phyloP scores from a whole-genome alignment of 345 rosid species.

The Citropsis articulata region DNA sequence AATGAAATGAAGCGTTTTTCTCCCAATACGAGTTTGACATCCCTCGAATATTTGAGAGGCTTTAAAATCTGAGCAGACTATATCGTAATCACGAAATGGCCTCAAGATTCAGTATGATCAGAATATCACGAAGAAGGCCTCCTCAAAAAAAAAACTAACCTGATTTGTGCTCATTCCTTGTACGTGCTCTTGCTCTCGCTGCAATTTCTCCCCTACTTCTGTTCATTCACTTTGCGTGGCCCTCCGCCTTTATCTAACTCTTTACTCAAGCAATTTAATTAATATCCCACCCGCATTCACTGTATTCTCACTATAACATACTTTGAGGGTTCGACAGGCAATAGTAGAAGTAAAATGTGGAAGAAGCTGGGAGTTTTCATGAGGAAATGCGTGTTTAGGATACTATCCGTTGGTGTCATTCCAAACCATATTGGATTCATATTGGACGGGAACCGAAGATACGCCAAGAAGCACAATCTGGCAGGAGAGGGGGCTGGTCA shows the following conservation, averaged over 20 bases:
- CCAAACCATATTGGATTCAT: slow-evolving; percentile 65
- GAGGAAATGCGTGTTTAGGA: slow-evolving; percentile 42
- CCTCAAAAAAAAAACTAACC: no score
- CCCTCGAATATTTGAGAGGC: no score
- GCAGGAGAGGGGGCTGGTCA: slow-evolving; percentile 43
- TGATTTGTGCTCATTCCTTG: not conserved
- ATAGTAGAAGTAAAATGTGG: not conserved
- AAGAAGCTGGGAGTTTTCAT: slow-evolving; percentile 23
- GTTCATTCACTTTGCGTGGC: slow-evolving; percentile 34
- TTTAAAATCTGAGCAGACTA: no score
- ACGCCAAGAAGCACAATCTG: slow-evolving; percentile 42
- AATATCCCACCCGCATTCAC: not conserved
- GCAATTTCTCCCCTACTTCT: not conserved
- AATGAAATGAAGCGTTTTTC: no score
- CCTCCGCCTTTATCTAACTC: not conserved
- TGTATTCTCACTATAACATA: not conserved
- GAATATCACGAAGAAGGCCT: no score
- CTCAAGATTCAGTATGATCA: no score
- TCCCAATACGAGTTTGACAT: no score
- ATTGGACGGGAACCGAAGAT: slow-evolving; percentile 67
- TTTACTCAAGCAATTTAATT: not conserved
- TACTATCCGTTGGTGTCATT: slow-evolving; percentile 48
- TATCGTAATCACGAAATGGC: no score
- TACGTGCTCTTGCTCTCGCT: not conserved
- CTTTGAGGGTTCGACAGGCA: not conserved